phyloP scores from a whole-genome alignment of 331 rosid genomes.

The Dryas integrifolia region DNA sequence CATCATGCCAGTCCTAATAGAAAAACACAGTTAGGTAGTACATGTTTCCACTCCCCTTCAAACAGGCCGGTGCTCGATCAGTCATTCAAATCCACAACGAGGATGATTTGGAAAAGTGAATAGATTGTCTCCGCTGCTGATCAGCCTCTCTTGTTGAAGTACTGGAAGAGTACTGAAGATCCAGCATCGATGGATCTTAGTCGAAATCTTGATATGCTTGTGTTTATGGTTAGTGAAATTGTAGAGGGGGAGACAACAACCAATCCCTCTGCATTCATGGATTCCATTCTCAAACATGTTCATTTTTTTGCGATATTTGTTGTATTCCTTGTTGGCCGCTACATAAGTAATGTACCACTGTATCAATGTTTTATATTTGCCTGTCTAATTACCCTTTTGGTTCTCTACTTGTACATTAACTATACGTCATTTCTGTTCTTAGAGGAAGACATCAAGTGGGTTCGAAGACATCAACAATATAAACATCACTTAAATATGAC shows the following conservation, averaged over 20 bases:
- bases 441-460: slow-evolving; percentile 21
- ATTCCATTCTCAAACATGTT: not conserved
- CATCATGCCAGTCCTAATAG: no score
- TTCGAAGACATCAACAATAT: not conserved
- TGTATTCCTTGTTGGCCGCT: not conserved
- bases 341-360: not conserved
- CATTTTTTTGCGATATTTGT: not conserved
- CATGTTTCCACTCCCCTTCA: no score
- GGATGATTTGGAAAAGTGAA: not conserved
- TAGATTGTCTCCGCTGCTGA: no score
- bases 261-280: not conserved
- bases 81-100: not conserved
- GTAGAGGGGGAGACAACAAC: not conserved
- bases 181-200: not conserved
- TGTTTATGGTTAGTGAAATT: no score
- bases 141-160: no score
- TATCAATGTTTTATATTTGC: not conserved
- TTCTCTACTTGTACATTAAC: not conserved
- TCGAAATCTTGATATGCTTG: not conserved
- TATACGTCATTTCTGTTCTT: not conserved
- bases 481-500: no score
- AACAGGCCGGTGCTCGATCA: not conserved
- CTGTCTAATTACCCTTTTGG: not conserved
- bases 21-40: no score
- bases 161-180: no score